Evolutionary conservation across 2,329 filamentous ascomycete genomes (phyloP).

Genomic region (Diaporthe caulivora): DNA sequence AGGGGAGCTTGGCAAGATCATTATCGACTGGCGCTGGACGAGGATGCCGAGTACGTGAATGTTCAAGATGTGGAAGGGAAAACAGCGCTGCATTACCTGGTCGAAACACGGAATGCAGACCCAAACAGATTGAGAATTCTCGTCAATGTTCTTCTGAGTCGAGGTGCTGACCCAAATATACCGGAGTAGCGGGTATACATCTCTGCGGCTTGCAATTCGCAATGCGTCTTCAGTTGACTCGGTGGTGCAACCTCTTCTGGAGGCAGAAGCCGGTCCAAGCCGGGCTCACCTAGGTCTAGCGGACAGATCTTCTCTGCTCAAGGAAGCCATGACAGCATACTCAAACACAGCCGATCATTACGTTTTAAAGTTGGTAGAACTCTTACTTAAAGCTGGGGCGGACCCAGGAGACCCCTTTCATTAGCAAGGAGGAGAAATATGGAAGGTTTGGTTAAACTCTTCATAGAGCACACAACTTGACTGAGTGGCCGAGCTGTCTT

Average conservation of each 20-base stretch:
- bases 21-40: not conserved
- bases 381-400: not conserved
- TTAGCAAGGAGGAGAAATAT: not conserved
- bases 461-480: not conserved
- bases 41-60: not conserved
- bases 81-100: not conserved
- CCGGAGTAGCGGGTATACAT: not conserved
- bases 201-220: not conserved
- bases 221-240: not conserved
- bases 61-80: not conserved
- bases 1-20: not conserved
- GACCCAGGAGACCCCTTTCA: not conserved
- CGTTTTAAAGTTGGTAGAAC: not conserved
- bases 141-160: not conserved
- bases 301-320: not conserved
- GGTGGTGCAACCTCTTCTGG: not conserved
- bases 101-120: too few species aligned
- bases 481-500: too few species aligned
- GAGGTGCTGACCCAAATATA: not conserved
- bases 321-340: not conserved
- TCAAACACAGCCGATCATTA: not conserved
- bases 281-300: not conserved
- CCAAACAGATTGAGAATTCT: rapidly evolving
- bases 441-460: not conserved
- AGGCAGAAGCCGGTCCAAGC: not conserved